Conservation (phyloP, 2,329 filamentous ascomycete genomes). For the Colletotrichum lentis region DNA sequence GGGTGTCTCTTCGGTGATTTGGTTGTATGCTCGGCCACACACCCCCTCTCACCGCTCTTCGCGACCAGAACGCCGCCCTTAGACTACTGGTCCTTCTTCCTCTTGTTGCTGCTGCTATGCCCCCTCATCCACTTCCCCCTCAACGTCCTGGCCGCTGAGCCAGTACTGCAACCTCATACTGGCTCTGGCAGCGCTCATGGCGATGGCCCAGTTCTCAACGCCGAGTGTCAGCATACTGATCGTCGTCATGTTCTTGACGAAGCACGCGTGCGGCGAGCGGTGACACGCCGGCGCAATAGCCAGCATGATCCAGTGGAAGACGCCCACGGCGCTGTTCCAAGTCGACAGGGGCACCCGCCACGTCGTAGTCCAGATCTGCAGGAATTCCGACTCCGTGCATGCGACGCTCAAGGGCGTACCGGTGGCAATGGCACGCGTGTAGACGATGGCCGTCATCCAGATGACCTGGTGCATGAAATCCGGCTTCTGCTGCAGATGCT, state of each 20-base stretch:
- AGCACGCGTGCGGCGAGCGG: slow-evolving; percentile 51
- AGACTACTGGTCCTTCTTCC: slow-evolving; percentile 1
- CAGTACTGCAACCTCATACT: slow-evolving; percentile 54
- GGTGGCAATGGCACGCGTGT: slow-evolving; percentile 55
- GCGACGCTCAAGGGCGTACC: slow-evolving; percentile 53
- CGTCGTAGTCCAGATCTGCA: slow-evolving; percentile 55
- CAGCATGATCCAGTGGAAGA: slow-evolving; percentile 59
- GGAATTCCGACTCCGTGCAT: slow-evolving; percentile 52
- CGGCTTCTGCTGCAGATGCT: slow-evolving; percentile 38
- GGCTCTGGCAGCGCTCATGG: slow-evolving; percentile 48
- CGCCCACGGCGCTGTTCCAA: slow-evolving; percentile 58
- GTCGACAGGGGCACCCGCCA: slow-evolving; percentile 57
- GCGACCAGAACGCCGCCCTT: slow-evolving; percentile 6
- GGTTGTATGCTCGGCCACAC: slow-evolving; percentile 16
- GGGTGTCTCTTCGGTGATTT: background rate
- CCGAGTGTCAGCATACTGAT: slow-evolving; percentile 55
- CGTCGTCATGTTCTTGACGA: slow-evolving; percentile 57
- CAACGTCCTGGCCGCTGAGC: slow-evolving; percentile 45
- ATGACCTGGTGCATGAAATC: slow-evolving; percentile 59
- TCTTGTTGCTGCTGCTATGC: background rate
- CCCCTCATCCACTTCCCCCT: background rate
- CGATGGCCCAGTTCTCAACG: slow-evolving; percentile 59
- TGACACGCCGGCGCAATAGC: slow-evolving; percentile 53
- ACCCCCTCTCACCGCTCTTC: slow-evolving; percentile 32
- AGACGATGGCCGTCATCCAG: slow-evolving; percentile 57